Base-by-base conservation (phyloP, 2,329 filamentous ascomycete genomes). In the Bipolaris cookei region DNA sequence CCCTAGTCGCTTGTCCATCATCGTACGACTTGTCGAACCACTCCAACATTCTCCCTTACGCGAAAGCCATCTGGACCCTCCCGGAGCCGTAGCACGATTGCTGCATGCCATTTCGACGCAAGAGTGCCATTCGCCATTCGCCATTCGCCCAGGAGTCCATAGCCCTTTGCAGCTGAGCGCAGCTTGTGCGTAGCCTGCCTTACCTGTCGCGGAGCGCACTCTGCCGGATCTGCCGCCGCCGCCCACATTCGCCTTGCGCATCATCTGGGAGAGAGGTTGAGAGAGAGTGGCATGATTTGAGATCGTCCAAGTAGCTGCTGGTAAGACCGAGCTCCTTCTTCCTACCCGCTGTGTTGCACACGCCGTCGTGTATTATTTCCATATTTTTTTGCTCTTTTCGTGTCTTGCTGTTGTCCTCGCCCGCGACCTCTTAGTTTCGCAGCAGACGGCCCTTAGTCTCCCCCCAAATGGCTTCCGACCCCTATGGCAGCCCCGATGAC, bases 401-500 rank as follows among this genome's bases (percentile, higher is more conserved):
- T 28, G 7, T 42, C 43, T 32, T 44, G 44, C 30, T 32, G 35
- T 46, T 44, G 48, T 38, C 21, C 39, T 48, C 41, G 30, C 47
- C 18, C 11, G 30, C 44, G 28, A 18, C 13, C 30, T 11, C n/a
- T 47, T 35, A 28, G 30, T 34, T 47, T 34, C 32, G 49, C 57
- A 37, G 48, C 32, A 28, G 25, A 28, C 18, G 6, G 32, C 30
- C 20, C 32, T 38, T 30, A n/a, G 8, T 28, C n/a, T 42, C 45
- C 45, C 49, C 25, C 8, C 25, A 21, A 28, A 69, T 67, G 71
- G 68, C 69, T 52, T 58, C 62, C 50, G 64, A 68, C 51, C 61
- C 66, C 53, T 59, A 70, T 66, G 55, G 48, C 59, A 65, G 58
- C 63, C 65, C 63, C 62, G 74, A 76, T 61, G 71, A 76, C 61